Percentiles rank a stretch among this genome's conserved stretches.
These are phyloP conservation scores for Cavenderia fasciculata DNA, from an alignment of 78 protist species.

Conservation along the genomic window DNA sequence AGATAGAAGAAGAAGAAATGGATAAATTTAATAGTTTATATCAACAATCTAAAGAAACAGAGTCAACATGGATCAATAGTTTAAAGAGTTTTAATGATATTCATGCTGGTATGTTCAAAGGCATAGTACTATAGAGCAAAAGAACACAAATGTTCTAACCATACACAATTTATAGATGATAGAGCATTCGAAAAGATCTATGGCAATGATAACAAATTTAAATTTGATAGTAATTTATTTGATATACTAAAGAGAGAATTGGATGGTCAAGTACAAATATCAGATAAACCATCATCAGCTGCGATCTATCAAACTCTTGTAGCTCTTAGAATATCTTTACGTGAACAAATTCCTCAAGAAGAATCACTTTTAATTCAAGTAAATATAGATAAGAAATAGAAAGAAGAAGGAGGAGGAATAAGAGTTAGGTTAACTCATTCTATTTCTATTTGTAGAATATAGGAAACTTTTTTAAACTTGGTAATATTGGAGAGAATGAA, in stretches of 20 bases:
- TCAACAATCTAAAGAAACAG: not conserved
- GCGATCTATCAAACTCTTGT: conserved; percentile 6
- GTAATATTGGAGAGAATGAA: conserved; percentile 65
- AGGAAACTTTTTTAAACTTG: conserved; percentile 44
- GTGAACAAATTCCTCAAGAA: conserved; percentile 12
- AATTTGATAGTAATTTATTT: conserved; percentile 38
- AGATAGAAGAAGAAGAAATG: too few species aligned
- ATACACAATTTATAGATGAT: conserved; percentile 9
- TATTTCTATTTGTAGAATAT: not conserved
- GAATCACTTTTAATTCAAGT: conserved; percentile 7
- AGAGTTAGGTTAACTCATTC: not conserved
- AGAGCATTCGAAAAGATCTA: conserved; percentile 32
- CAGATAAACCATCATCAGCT: conserved; percentile 4
- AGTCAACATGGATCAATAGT: conserved; percentile 17
- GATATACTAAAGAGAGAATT: conserved; percentile 25
- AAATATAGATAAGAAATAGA: not conserved
- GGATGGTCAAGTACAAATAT: not conserved
- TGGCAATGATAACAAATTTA: not conserved
- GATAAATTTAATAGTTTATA: conserved; percentile 43
- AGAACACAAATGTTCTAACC: not conserved
- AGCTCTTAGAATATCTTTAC: conserved; percentile 35
- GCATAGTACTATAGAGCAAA: too few species aligned
- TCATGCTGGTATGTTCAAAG: conserved; percentile 22
- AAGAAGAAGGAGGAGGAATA: not conserved
- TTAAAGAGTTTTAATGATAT: conserved; percentile 37